These are phyloP conservation scores for Globisporangium nodosum DNA, from an alignment of 352 stramenopile genomes.

Conservation along the genomic window DNA sequence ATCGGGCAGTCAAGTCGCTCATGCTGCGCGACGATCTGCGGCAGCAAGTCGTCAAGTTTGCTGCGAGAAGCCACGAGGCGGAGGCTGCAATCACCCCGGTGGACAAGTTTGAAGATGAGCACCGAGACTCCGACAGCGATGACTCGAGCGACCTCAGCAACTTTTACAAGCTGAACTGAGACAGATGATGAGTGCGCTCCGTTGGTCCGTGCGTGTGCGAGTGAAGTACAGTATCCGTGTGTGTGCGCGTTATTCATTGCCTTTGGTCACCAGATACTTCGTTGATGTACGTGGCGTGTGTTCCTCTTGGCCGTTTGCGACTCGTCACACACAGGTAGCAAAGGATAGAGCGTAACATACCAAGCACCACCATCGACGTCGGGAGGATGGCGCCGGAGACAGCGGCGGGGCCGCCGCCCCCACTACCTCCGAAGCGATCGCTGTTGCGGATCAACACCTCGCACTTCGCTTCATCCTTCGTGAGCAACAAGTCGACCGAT, in stretches of 20 bases:
- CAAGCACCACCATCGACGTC: too few species aligned
- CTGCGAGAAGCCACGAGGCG: background rate
- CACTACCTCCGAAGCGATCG: background rate
- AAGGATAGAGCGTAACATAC: too few species aligned
- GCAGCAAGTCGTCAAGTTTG: slow-evolving; percentile 33
- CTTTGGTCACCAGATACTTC: too few species aligned
- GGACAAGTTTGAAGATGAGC: background rate
- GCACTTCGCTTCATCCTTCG: background rate
- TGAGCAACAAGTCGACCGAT: slow-evolving; percentile 8
- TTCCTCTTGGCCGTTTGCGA: too few species aligned
- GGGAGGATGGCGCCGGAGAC: too few species aligned
- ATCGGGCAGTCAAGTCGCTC: slow-evolving; percentile 40
- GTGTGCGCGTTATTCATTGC: too few species aligned
- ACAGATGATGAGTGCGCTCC: background rate
- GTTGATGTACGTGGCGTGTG: too few species aligned
- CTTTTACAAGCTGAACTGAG: background rate
- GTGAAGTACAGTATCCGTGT: too few species aligned
- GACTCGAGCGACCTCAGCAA: slow-evolving; percentile 2
- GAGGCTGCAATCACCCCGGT: background rate
- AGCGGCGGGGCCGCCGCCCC: background rate
- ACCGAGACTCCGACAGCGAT: background rate
- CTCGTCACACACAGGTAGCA: too few species aligned
- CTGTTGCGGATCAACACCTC: slow-evolving; percentile 1
- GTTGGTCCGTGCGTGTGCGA: too few species aligned
- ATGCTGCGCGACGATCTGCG: slow-evolving; percentile 50